phyloP scores from a whole-genome alignment of 495 filamentous ascomycete genomes.

The Penicillium samsonianum region DNA sequence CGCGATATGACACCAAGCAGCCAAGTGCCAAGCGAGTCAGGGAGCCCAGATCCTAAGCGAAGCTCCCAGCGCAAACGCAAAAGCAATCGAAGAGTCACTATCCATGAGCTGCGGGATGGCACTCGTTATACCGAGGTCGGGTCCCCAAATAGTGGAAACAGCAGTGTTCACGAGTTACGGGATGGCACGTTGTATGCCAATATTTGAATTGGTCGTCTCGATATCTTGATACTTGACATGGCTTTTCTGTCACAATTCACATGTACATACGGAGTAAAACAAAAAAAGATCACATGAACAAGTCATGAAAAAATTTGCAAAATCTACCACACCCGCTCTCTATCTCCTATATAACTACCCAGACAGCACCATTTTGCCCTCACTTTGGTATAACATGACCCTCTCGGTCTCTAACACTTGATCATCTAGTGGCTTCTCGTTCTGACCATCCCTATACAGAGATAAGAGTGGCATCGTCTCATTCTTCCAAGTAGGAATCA shows the following conservation, averaged over 20 bases:
- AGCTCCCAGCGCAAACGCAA: constrained; percentile 37
- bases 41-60: constrained; percentile 37
- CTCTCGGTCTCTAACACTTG: not conserved
- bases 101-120: constrained; percentile 49
- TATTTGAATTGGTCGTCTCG: constrained; percentile 24
- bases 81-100: constrained; percentile 40
- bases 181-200: constrained; percentile 51
- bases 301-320: not conserved
- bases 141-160: constrained; percentile 29
- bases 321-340: not conserved
- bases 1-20: constrained; percentile 38
- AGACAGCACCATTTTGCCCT: constrained; percentile 2
- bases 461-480: constrained; percentile 7
- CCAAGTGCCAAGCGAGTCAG: constrained; percentile 37
- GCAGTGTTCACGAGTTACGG: constrained; percentile 46
- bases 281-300: not conserved
- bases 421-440: not conserved
- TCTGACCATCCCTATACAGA: not conserved
- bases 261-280: not conserved
- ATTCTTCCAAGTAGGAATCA: constrained; percentile 7
- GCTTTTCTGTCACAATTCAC: not conserved
- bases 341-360: not conserved
- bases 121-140: constrained; percentile 46
- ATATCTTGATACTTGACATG: not conserved
- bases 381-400: not conserved